These are phyloP conservation scores for Boletales sp. DNA, from an alignment of 768 basidiomycete genomes.

Conservation along the genomic window DNA sequence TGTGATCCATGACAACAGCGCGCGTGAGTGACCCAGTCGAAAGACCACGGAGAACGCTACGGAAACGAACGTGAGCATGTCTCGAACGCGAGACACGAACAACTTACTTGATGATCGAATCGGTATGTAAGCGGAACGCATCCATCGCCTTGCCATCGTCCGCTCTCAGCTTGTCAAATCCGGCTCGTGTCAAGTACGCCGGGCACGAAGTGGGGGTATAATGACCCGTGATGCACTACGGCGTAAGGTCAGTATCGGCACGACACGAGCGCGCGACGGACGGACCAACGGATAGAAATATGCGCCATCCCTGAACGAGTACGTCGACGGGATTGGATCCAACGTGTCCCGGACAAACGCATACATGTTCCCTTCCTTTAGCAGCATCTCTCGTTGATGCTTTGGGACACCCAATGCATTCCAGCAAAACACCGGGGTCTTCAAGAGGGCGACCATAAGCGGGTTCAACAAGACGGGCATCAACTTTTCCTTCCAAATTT, in stretches of 20 bases:
- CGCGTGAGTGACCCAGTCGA: constrained; percentile 51
- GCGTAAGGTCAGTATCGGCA: neutral
- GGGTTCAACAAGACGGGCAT: constrained; percentile 60
- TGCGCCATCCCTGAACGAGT: constrained; percentile 57
- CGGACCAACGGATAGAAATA: constrained; percentile 61
- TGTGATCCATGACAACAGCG: constrained; percentile 69
- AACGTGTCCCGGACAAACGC: constrained; percentile 52
- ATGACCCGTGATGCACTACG: constrained; percentile 41
- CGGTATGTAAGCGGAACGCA: constrained; percentile 67
- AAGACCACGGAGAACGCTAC: constrained; percentile 44
- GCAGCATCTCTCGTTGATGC: constrained; percentile 61
- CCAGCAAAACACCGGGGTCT: constrained; percentile 57
- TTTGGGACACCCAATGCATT: constrained; percentile 74
- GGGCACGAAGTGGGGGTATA: constrained; percentile 62
- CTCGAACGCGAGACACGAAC: neutral
- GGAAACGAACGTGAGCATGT: too few relatives aligned
- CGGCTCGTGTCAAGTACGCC: constrained; percentile 56
- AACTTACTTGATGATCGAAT: constrained; percentile 63
- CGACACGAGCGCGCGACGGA: neutral
- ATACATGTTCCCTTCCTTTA: constrained; percentile 47
- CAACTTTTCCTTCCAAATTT: constrained; percentile 59
- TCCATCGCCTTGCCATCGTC: constrained; percentile 44
- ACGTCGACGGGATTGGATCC: constrained; percentile 44
- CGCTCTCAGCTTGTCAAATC: constrained; percentile 54
- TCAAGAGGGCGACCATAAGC: constrained; percentile 48